phyloP scores from a whole-genome alignment of 1,139 yeast genomes.

The Debaryomyces nepalensis region DNA sequence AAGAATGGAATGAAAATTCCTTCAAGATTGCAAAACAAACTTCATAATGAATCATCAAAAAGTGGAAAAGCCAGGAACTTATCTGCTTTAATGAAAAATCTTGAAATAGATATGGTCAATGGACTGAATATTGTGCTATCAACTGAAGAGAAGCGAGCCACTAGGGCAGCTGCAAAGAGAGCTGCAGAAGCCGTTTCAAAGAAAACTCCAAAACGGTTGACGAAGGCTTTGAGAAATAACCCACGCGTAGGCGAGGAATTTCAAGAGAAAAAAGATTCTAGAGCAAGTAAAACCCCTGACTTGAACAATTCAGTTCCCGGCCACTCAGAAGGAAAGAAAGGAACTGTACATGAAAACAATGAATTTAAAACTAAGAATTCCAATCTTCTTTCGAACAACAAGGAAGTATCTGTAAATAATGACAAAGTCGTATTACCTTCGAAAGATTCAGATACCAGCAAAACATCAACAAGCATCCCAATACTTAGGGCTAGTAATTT shows the following conservation, averaged over 20 bases:
- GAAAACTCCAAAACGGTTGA: neutral
- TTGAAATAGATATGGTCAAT: slow-evolving; percentile 31
- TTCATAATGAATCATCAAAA: slow-evolving; percentile 10
- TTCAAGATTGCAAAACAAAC: slow-evolving; percentile 18
- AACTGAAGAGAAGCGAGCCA: slow-evolving; percentile 10
- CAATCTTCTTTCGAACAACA: no score
- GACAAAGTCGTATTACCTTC: no score
- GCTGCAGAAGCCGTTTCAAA: neutral
- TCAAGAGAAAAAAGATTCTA: neutral
- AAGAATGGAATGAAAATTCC: slow-evolving; percentile 26
- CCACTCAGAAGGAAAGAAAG: no score
- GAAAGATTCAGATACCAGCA: no score
- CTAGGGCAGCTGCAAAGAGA: slow-evolving; percentile 2
- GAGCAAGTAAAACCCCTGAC: neutral
- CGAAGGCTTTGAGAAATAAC: neutral
- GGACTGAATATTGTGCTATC: slow-evolving; percentile 9
- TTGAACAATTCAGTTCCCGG: neutral
- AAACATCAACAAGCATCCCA: no score
- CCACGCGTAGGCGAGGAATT: no score
- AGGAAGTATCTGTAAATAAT: no score
- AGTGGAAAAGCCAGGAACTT: slow-evolving; percentile 3
- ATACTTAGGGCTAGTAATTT: no score
- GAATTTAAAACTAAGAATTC: neutral
- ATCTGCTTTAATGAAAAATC: slow-evolving; percentile 21
- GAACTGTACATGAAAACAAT: no score